Percentiles rank a stretch among this genome's conserved stretches.
phyloP scores from a whole-genome alignment of 2,329 filamentous ascomycete genomes.

The Fusarium concolor region DNA sequence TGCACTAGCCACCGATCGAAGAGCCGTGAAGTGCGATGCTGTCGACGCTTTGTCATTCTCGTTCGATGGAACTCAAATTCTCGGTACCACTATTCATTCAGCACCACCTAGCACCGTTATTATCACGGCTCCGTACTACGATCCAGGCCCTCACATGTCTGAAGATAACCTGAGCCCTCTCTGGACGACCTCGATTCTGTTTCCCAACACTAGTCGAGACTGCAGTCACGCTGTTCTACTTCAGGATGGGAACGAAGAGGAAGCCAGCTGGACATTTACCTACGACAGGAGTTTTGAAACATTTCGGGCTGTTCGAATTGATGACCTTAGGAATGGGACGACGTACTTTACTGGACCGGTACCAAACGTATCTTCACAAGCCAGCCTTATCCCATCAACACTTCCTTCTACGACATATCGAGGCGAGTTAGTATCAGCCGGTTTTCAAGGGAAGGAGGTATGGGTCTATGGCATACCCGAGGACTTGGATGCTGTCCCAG shows the following conservation, averaged over 20 bases:
- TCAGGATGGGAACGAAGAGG: slow-evolving; percentile 69
- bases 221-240: slow-evolving; percentile 82
- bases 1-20: slow-evolving; percentile 72
- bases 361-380: slow-evolving; percentile 62
- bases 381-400: slow-evolving; percentile 75
- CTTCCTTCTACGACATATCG: slow-evolving; percentile 75
- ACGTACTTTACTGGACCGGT: slow-evolving; percentile 82
- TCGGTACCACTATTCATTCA: slow-evolving; percentile 78
- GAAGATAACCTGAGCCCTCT: slow-evolving; percentile 78
- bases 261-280: slow-evolving; percentile 80
- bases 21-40: slow-evolving; percentile 81
- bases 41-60: slow-evolving; percentile 82
- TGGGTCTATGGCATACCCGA: slow-evolving; percentile 85
- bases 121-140: slow-evolving; percentile 83
- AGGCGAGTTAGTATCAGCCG: slow-evolving; percentile 78
- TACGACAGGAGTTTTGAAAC: slow-evolving; percentile 82
- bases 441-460: slow-evolving; percentile 77
- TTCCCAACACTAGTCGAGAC: slow-evolving; percentile 82
- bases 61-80: slow-evolving; percentile 79
- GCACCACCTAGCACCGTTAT: slow-evolving; percentile 77
- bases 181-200: slow-evolving; percentile 88
- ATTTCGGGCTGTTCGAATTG: slow-evolving; percentile 80
- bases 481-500: slow-evolving; percentile 72
- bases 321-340: slow-evolving; percentile 79
- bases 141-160: slow-evolving; percentile 73